Conservation (phyloP, 2,329 filamentous ascomycete genomes). For the Periconia macrospinosa region DNA sequence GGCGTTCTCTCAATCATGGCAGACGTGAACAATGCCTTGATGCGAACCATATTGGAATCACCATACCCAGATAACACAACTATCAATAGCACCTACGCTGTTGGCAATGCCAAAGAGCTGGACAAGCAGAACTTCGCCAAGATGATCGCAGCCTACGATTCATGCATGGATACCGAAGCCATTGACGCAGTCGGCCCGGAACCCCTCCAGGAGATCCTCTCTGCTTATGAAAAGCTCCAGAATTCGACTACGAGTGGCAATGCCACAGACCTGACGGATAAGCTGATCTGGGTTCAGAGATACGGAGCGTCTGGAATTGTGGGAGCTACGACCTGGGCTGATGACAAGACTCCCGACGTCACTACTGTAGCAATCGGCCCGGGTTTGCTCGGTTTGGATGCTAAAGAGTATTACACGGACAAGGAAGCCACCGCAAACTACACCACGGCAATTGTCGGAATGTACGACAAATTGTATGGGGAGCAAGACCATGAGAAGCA, state of each 20-base stretch:
- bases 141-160: conserved; percentile 1
- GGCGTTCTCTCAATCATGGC: conserved; percentile 7
- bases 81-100: conserved; percentile 7
- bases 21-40: conserved; percentile 32
- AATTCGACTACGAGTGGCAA: background rate
- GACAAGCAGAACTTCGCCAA: background rate
- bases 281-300: background rate
- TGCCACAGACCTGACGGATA: background rate
- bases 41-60: conserved; percentile 64
- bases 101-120: conserved; percentile 33
- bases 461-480: conserved; percentile 5
- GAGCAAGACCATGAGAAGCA: conserved; percentile 5
- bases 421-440: conserved; percentile 19
- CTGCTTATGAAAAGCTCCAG: background rate
- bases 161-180: background rate
- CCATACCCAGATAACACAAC: conserved; percentile 44
- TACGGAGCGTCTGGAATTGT: background rate
- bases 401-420: conserved; percentile 27
- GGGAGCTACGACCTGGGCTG: background rate
- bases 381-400: conserved; percentile 38
- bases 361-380: background rate
- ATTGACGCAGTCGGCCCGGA: background rate
- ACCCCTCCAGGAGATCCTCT: background rate
- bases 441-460: conserved; percentile 26
- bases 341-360: background rate